Evolutionary conservation across 2,329 filamentous ascomycete genomes (phyloP), one percentile per base, ranked within the genome.

Genomic region (Scopulariopsis brevicaulis): DNA sequence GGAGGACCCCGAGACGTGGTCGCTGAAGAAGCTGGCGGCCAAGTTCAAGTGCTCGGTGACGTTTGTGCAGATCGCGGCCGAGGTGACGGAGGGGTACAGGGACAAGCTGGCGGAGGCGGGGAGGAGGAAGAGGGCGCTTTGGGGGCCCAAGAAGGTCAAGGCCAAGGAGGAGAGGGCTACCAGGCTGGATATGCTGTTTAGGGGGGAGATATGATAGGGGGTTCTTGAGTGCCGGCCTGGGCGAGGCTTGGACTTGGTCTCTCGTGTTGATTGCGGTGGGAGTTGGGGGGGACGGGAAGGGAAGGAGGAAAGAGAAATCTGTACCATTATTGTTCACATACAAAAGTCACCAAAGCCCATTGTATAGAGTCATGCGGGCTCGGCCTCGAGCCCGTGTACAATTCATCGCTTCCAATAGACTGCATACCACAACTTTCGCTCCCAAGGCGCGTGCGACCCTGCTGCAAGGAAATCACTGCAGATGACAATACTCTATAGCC

Each of bases 51-150:
- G 82, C 74, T 77, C 76, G 40, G 69, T 72, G 20, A 66, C 78
- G 53, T 85, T 86, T 64, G 74, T 86, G 59, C 77, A 79, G 67
- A 81, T 84, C 70, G 82, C 78, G 65, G 77, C 77, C 65, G 72
- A 76, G 58, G 73, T 80, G 24, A 70, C 74, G 40, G 60, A 63
- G 6, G 75, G 77, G 64, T 78, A 85, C 70, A 70, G 72, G 60
- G 67, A 74, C 58, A 73, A 68, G 62, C 69, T 81, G 58, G 68
- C 69, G 65, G 71, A 67, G 59, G 74, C 75, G 67, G 60, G 76
- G 61, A 77, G 79, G 59, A 72, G 73, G 40, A 73, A 77, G 59
- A 76, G 76, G 71, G 71, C 72, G n/a, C 69, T 77, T 56, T 86
- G 82, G 83, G 83, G 83, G 12, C 75, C 79, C 22, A 77, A 76